A percentile compares a stretch with the other conserved stretches of the same genome.
Evolutionary conservation across 2,329 filamentous ascomycete species (phyloP).

Genomic region (Colletotrichum lindemuthianum): DNA sequence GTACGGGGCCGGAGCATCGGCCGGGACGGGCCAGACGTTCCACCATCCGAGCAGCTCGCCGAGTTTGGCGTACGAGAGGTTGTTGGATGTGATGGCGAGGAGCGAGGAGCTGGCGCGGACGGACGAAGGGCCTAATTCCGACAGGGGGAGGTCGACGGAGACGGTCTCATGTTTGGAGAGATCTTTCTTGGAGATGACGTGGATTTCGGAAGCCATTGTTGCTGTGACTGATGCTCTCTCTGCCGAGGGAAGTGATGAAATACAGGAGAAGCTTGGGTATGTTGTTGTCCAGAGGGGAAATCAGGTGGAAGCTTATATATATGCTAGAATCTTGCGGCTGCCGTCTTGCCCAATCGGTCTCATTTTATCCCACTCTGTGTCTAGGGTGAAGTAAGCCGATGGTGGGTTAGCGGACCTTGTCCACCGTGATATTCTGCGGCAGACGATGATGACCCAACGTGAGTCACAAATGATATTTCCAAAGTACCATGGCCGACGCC

Average conservation of each 20-base stretch:
- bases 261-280: too few species aligned
- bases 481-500: too few species aligned
- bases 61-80: slow-evolving; percentile 46
- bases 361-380: too few species aligned
- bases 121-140: slow-evolving; percentile 40
- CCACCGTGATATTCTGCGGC: too few species aligned
- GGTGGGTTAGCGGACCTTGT: too few species aligned
- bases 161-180: slow-evolving; percentile 39
- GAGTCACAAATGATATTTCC: too few species aligned
- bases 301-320: too few species aligned
- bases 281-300: too few species aligned
- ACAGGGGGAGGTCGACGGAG: slow-evolving; percentile 17
- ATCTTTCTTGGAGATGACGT: slow-evolving; percentile 43
- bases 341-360: too few species aligned
- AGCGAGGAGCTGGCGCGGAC: slow-evolving; percentile 44
- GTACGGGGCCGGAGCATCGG: slow-evolving; percentile 43
- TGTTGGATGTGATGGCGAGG: slow-evolving; percentile 46
- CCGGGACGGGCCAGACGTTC: slow-evolving; percentile 55
- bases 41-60: slow-evolving; percentile 49
- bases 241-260: not conserved
- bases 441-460: too few species aligned
- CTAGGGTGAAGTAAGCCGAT: too few species aligned
- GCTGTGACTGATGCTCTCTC: not conserved
- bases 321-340: too few species aligned
- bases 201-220: slow-evolving; percentile 37